phyloP scores from a whole-genome alignment of 2,329 filamentous ascomycete species.

The Colletotrichum gigasporum region DNA sequence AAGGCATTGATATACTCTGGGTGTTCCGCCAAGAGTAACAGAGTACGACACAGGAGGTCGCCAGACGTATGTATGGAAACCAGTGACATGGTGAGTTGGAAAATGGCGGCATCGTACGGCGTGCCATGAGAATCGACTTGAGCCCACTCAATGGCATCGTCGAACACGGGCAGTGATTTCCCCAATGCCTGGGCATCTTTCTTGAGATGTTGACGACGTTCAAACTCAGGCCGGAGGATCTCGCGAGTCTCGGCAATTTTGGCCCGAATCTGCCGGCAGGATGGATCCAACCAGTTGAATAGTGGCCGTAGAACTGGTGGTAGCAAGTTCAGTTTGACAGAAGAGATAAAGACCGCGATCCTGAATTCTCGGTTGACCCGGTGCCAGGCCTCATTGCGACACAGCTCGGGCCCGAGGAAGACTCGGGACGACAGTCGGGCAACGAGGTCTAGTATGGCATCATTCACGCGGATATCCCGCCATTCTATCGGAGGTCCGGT shows the following conservation, averaged over 20 bases:
- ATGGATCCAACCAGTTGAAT: constrained; percentile 53
- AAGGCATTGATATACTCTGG: constrained; percentile 50
- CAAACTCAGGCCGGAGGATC: constrained; percentile 45
- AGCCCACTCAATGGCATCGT: constrained; percentile 55
- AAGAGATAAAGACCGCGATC: constrained; percentile 44
- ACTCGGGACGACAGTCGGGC: constrained; percentile 59
- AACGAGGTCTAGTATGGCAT: constrained; percentile 41
- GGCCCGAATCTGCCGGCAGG: constrained; percentile 45
- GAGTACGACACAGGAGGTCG: constrained; percentile 43
- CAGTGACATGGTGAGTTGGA: constrained; percentile 82
- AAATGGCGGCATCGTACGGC: constrained; percentile 70
- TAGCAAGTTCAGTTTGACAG: constrained; percentile 49
- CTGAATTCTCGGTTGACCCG: constrained; percentile 53
- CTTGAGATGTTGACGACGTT: constrained; percentile 39
- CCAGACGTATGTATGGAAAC: constrained; percentile 54
- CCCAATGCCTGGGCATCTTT: constrained; percentile 3
- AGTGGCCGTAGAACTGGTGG: constrained; percentile 48
- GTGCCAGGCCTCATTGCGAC: constrained; percentile 57
- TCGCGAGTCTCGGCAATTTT: constrained; percentile 43
- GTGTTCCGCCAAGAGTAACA: constrained; percentile 49
- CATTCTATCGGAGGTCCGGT: too few relatives aligned
- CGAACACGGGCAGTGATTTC: constrained; percentile 18
- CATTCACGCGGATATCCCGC: constrained; percentile 9
- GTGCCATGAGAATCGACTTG: constrained; percentile 57
- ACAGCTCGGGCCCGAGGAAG: constrained; percentile 55